These are phyloP conservation scores for Aschersonia sp. DNA, from an alignment of 2,329 filamentous ascomycete species.

Conservation along the genomic window DNA sequence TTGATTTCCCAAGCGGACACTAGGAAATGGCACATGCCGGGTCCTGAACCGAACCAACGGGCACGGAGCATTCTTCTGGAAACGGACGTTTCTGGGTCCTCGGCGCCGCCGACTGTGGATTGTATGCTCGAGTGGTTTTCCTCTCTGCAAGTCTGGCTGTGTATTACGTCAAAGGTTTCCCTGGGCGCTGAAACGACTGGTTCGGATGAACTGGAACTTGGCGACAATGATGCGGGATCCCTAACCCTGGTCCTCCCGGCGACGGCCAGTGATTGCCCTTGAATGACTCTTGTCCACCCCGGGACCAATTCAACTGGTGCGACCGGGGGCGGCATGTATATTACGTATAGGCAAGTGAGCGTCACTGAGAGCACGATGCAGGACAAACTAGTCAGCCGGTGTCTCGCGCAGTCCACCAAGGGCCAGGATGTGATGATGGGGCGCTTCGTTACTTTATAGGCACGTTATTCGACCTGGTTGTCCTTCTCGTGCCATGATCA, in stretches of 20 bases:
- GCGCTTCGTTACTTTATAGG: too few species aligned
- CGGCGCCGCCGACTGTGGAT: neutral
- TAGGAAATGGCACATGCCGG: too few species aligned
- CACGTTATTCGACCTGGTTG: too few species aligned
- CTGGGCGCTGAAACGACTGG: neutral
- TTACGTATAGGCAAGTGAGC: too few species aligned
- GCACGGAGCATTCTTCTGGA: neutral
- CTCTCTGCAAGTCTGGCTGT: too few species aligned
- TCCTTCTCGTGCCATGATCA: too few species aligned
- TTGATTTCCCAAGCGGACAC: too few species aligned
- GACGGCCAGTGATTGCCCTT: neutral
- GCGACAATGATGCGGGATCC: neutral
- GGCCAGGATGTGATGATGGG: neutral
- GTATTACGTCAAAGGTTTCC: neutral
- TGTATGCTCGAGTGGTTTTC: neutral
- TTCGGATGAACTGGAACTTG: neutral
- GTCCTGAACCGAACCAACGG: neutral
- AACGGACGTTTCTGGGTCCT: neutral
- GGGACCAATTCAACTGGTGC: too few species aligned
- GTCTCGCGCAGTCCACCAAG: neutral
- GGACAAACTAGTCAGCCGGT: too few species aligned
- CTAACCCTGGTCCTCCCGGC: neutral
- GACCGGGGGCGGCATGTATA: too few species aligned
- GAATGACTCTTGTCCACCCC: neutral
- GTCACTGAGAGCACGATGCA: too few species aligned